These are phyloP conservation scores for Colletotrichum zoysiae DNA, from an alignment of 2,329 filamentous ascomycete species.

Conservation along the genomic window DNA sequence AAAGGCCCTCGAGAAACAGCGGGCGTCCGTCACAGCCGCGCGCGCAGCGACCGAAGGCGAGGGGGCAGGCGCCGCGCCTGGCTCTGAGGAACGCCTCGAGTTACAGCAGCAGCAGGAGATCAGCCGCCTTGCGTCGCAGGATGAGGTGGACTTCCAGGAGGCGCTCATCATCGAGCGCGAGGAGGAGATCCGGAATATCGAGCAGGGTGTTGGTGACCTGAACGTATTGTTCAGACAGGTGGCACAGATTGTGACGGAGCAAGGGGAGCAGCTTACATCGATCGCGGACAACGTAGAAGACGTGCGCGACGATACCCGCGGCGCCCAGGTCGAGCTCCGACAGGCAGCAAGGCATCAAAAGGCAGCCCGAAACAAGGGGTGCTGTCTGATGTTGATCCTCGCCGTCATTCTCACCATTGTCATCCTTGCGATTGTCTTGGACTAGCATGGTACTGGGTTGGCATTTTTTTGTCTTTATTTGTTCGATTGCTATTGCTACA, in stretches of 20 bases:
- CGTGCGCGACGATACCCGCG: conserved; percentile 83
- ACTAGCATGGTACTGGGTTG: conserved; percentile 56
- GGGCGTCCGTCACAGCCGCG: conserved; percentile 85
- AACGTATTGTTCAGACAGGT: conserved; percentile 98
- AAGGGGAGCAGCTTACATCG: conserved; percentile 88
- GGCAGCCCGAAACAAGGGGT: conserved; percentile 93
- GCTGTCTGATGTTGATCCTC: conserved; percentile 89
- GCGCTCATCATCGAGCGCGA: conserved; percentile 95
- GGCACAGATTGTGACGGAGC: conserved; percentile 96
- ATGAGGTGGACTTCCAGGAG: conserved; percentile 98
- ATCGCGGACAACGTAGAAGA: conserved; percentile 91
- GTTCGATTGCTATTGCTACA: conserved; percentile 19
- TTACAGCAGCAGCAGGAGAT: conserved; percentile 80
- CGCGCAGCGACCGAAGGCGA: conserved; percentile 79
- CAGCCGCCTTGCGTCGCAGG: conserved; percentile 85
- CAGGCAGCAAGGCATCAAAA: conserved; percentile 94
- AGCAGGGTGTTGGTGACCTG: conserved; percentile 93
- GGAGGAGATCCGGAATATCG: conserved; percentile 96
- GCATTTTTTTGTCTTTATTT: conserved; percentile 1
- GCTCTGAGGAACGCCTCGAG: conserved; percentile 51
- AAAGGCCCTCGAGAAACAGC: conserved; percentile 90
- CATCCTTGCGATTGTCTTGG: conserved; percentile 85
- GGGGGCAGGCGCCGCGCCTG: conserved; percentile 45
- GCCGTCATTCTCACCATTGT: conserved; percentile 91
- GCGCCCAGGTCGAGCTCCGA: conserved; percentile 87